Evolutionary conservation across 164 flowering plant genomes (phyloP), one percentile per base, ranked within the genome.

Genomic region (Litsea cubeba): DNA sequence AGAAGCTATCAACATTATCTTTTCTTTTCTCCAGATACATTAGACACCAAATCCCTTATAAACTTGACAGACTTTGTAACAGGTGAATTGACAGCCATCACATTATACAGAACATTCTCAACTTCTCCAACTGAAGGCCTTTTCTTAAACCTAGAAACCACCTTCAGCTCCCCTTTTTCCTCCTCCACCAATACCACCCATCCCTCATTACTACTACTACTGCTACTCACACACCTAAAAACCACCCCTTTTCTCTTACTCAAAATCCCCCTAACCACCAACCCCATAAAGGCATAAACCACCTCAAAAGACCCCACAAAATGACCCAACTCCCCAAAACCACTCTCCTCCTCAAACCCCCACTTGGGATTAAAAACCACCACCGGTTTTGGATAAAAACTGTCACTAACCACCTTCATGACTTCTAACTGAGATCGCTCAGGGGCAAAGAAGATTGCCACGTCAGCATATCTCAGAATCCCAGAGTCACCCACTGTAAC

Each of bases 41-140:
- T 90, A 0, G 94, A 86, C 22, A 91, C 90, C 81, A 92, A 80
- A 78, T 82, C 89, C 77, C 74, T 92, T 60, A 92, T 72, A 78
- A 94, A 90, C 80, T 87, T 89, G 1, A 85, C 92, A 62, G 97
- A 89, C 77, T 94, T 92, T 0, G 98, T 92, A 22, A 94, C 80
- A 0, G 97, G 97, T 0, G 98, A 92, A 77, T 91, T 92, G 32
- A 86, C 79, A 6, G 95, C 98, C 92, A 92, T 89, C 77, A 89
- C 30, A 76, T 92, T 91, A 70, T 92, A 94, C 87, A 94, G 69
- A 24, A 91, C 94, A 68, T 76, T 87, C 86, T 94, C 96, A 54
- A 94, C 94, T 76, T 94, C 97, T 65, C 77, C 77, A 40, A 88
- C 86, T 1, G 88, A 79, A 22, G 96, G 97, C 67, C 98, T 70